phyloP scores from a whole-genome alignment of 768 basidiomycete species.

The Lentinula aciculospora region DNA sequence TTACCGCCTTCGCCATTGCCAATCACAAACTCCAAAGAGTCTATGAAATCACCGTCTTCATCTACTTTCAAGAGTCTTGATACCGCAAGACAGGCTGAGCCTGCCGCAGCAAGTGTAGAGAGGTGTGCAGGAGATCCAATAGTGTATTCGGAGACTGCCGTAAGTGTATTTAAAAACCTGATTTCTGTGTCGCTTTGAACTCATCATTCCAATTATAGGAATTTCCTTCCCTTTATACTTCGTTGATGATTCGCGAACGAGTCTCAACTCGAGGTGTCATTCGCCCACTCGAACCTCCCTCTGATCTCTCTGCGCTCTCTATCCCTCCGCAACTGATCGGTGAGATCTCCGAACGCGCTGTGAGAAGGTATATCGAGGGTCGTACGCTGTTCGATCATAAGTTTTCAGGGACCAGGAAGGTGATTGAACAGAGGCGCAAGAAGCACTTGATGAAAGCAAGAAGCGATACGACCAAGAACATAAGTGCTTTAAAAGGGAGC shows the following conservation, averaged over 20 bases:
- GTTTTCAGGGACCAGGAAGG: constrained; percentile 49
- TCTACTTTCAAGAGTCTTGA: background rate
- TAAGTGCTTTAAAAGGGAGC: constrained; percentile 38
- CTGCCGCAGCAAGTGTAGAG: constrained; percentile 9
- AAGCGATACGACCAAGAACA: constrained; percentile 52
- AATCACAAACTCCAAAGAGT: background rate
- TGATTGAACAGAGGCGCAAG: constrained; percentile 61
- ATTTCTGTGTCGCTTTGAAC: background rate
- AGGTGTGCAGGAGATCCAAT: constrained; percentile 54
- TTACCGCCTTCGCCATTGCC: background rate
- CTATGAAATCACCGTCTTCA: background rate
- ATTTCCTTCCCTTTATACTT: constrained; percentile 30
- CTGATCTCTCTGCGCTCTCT: constrained; percentile 59
- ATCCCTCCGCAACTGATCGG: constrained; percentile 68
- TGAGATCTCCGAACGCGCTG: constrained; percentile 63
- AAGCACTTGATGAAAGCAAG: constrained; percentile 60
- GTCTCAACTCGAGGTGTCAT: constrained; percentile 78
- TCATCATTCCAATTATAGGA: constrained; percentile 9
- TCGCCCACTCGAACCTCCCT: constrained; percentile 72
- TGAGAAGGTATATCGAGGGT: constrained; percentile 72
- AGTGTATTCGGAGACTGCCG: constrained; percentile 49
- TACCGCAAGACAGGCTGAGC: background rate
- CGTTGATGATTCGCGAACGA: constrained; percentile 84
- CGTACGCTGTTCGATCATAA: constrained; percentile 58
- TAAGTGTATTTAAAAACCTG: constrained; percentile 21